Percentiles rank a stretch among this genome's conserved stretches.
These are phyloP conservation scores for Apiotrichum gamsii DNA, from an alignment of 1,284 basidiomycete species.

Conservation along the genomic window DNA sequence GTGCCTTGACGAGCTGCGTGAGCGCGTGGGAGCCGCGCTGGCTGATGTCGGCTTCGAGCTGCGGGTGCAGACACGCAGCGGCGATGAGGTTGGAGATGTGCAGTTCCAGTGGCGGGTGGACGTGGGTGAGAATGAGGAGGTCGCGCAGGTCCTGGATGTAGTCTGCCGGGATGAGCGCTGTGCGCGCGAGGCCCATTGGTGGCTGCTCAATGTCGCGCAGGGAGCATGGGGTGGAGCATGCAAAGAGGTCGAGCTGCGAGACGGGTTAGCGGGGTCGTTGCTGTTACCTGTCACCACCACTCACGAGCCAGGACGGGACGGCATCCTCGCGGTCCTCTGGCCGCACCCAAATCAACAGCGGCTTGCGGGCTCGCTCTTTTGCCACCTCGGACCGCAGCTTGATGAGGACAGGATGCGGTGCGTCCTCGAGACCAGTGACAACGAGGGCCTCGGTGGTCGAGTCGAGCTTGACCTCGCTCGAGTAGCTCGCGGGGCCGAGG, in stretches of 20 bases:
- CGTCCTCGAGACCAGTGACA: constrained; percentile 31
- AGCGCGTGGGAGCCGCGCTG: constrained; percentile 19
- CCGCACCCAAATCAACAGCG: constrained; percentile 37
- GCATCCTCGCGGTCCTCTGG: constrained; percentile 20
- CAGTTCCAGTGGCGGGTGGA: constrained; percentile 34
- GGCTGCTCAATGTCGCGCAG: constrained; percentile 14
- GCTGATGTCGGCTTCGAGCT: constrained; percentile 28
- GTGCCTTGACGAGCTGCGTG: constrained; percentile 26
- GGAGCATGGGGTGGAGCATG: constrained; percentile 13
- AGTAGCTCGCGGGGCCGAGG: constrained; percentile 6
- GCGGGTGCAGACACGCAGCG: constrained; percentile 31
- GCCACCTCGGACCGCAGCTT: constrained; percentile 17
- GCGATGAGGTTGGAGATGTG: constrained; percentile 41
- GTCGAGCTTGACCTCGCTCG: not conserved
- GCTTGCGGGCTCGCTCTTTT: constrained; percentile 5
- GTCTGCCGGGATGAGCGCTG: constrained; percentile 17
- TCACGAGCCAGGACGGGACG: constrained; percentile 33
- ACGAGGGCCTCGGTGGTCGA: constrained; percentile 21
- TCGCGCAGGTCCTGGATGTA: constrained; percentile 27
- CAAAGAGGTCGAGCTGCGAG: constrained; percentile 37
- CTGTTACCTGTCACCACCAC: constrained; percentile 2
- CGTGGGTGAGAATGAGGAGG: constrained; percentile 36
- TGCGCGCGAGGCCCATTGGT: constrained; percentile 6
- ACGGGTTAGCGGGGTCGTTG: not conserved
- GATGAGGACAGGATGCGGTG: constrained; percentile 23